Evolutionary conservation across 768 basidiomycete species (phyloP), one percentile per base, ranked within the genome.

Genomic region (Albatrellus ellisii): DNA sequence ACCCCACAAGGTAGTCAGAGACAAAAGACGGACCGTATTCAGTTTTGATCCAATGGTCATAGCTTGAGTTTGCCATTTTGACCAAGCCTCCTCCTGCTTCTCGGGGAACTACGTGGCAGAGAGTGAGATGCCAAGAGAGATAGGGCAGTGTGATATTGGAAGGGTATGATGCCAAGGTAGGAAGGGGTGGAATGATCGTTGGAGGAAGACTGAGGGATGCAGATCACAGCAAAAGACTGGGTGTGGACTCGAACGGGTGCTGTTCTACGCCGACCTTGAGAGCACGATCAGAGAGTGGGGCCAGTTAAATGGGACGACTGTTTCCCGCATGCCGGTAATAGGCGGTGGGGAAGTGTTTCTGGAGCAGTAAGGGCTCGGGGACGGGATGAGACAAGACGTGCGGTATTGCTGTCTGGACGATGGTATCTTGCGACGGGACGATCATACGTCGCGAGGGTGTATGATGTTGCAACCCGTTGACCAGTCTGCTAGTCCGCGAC

Each of bases 191-290:
- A 33, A 9, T 40, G n/a, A 11, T 25, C 26, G 28, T 45, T 40
- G 17, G 41, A 36, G 33, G 49, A 29, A 42, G 45, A 51, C 41
- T 42, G 43, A 27, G 50, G 21, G 43, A 44, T 40, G 43, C 40
- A 37, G 29, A 47, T 38, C 42, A 42, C 58, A 55, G 43, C 65
- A 62, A 42, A 57, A 48, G 56, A 73, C 69, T 50, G 64, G 60
- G 39, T 42, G 12, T 39, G 26, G 36, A 39, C 29, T 26, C 39
- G 46, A 39, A 42, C 49, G 17, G 44, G 32, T 32, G 42, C 45
- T 21, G 33, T 41, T 2, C 46, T 46, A 40, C 26, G 46, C 41
- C 39, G 26, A 22, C 55, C 49, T 51, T 52, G 49, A 54, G 54
- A 45, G 25, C 45, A 48, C 27, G 42, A 48, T 38, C 47, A 40